Percentiles rank a stretch among this genome's conserved stretches.
Evolutionary conservation across 306 rosid genomes (phyloP).

Genomic region (Macrotyloma uniflorum): DNA sequence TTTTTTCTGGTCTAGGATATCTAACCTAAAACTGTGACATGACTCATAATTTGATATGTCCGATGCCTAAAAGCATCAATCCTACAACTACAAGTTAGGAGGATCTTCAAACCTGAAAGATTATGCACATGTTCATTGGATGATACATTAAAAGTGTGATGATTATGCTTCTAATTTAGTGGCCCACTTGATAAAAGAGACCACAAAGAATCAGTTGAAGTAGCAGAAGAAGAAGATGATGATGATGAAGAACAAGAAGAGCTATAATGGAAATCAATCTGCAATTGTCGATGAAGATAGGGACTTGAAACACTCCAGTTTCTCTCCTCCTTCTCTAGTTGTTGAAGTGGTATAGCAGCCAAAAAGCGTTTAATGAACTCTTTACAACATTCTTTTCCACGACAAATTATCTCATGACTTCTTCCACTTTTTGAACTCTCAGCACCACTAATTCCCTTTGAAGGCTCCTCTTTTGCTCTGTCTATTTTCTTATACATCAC

Average conservation of each 20-base stretch:
- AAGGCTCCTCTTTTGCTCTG: background rate
- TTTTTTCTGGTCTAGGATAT: background rate
- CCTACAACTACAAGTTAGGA: background rate
- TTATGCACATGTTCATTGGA: background rate
- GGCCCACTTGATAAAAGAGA: slow-evolving; percentile 34
- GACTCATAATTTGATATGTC: background rate
- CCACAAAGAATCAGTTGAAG: slow-evolving; percentile 42
- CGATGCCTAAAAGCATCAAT: background rate
- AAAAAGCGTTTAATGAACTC: slow-evolving; percentile 75
- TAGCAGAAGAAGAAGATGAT: background rate
- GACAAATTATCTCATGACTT: slow-evolving; percentile 37
- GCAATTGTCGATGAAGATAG: slow-evolving; percentile 57
- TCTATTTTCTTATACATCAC: slow-evolving; percentile 41
- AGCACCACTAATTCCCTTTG: background rate
- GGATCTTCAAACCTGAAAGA: background rate
- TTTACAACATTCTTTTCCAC: slow-evolving; percentile 81
- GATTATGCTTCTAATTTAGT: slow-evolving; percentile 11
- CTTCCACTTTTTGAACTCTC: slow-evolving; percentile 7
- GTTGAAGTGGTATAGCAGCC: slow-evolving; percentile 58
- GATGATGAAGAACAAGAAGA: background rate
- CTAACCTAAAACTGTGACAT: background rate
- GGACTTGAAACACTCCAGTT: slow-evolving; percentile 37
- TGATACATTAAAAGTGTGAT: background rate
- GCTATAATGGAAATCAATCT: slow-evolving; percentile 76
- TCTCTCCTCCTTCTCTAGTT: slow-evolving; percentile 60